Evolutionary conservation across 164 flowering plant genomes (phyloP), one percentile per base, ranked within the genome.

Genomic region (Cinnamomum chago): DNA sequence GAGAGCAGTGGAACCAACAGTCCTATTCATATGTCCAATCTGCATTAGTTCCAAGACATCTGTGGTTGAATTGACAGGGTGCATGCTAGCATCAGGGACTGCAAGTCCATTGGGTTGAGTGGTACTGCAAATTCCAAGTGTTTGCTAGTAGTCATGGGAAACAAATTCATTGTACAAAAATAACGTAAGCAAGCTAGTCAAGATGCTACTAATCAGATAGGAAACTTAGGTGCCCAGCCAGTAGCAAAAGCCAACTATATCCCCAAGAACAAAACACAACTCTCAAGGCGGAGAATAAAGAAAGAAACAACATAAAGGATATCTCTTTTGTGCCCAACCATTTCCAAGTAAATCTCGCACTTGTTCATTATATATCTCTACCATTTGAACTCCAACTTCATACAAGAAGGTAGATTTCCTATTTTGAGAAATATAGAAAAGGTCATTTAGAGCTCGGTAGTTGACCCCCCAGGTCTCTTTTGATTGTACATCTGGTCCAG

Each of bases 31-130:
- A 50, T 84, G 75, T 47, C 99, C 99, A 76, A 81, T 75, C 27
- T 86, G 86, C 94, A 96, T 96, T 72, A 94, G 67, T 25, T 86
- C 86, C 65, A 94, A 22, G 0, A 96, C 99, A 79, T 91, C 90
- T 68, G 84, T 64, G 70, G 92, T 88, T 75, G 94, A 90, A 25
- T 81, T 86, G 55, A 93, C 97, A 52, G 88, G 78, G 27, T 88
- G 90, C 94, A 92, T 87, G 76, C 92, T 90, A 67, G 99, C 99
- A 86, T 94, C 98, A 69, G 99, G 99, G 27, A 96, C 98, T 76
- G 95, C 90, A 77, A 94, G 79, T 33, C 99, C 98, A 85, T 85
- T 85, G 27, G 92, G 84, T 83, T 89, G 97, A 60, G 87, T 65
- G 52, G 86, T 80, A 24, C 87, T 77, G 82, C 82, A 76, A 82